These are phyloP conservation scores for Fraxinus anomala DNA, from an alignment of 257 asterid species.

Conservation along the genomic window DNA sequence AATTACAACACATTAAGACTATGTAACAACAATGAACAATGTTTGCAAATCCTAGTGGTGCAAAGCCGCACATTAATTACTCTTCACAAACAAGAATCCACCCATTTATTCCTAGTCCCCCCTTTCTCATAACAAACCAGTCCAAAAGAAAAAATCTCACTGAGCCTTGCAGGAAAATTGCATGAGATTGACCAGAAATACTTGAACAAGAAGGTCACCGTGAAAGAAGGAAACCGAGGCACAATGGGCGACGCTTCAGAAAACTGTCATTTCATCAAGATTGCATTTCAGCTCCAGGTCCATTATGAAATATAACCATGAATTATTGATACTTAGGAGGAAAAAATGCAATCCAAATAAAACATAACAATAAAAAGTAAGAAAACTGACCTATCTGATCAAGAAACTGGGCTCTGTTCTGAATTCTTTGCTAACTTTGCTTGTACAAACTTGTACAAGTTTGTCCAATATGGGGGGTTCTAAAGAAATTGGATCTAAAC, in stretches of 20 bases:
- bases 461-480: constrained; percentile 53
- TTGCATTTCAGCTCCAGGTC: not conserved
- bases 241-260: not conserved
- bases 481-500: constrained; percentile 50
- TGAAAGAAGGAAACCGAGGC: not conserved
- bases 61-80: not conserved
- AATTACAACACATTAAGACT: not conserved
- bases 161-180: not conserved
- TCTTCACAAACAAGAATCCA: not conserved
- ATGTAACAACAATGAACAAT: not conserved
- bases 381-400: not conserved
- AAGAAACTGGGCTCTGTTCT: constrained; percentile 22
- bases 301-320: not conserved
- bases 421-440: constrained; percentile 42
- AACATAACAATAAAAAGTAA: not conserved
- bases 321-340: not conserved
- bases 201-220: not conserved
- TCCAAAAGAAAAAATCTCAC: not conserved
- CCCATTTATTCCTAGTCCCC: not conserved
- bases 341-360: not conserved
- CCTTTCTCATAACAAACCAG: not conserved
- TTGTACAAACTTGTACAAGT: constrained; percentile 49
- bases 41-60: not conserved
- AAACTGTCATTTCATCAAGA: not conserved
- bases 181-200: not conserved